Evolutionary conservation across 257 asterid species (phyloP).

Genomic region (Verbena officinalis): DNA sequence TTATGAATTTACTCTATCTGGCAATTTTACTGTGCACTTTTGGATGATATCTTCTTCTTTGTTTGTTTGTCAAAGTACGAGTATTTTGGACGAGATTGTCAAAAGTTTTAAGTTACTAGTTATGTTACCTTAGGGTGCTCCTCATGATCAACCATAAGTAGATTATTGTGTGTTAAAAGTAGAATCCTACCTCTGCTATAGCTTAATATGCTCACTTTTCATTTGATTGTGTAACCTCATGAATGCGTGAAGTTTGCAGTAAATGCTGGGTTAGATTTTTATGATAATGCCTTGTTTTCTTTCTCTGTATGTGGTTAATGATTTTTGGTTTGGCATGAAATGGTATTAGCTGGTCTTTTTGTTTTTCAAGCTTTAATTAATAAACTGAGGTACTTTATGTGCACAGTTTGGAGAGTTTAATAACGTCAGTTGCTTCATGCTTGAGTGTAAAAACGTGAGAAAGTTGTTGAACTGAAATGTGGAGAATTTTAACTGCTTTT

Average conservation of each 20-base stretch:
- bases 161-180: constrained; percentile 14
- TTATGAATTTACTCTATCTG: constrained; percentile 2
- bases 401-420: not conserved
- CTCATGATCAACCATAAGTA: not conserved
- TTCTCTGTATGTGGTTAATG: constrained; percentile 17
- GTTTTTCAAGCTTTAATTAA: constrained; percentile 2
- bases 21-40: not conserved
- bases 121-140: not conserved
- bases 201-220: not conserved
- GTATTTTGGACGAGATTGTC: not conserved
- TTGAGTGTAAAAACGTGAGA: constrained; percentile 5
- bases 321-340: constrained; percentile 12
- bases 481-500: constrained; percentile 11
- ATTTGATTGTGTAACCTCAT: constrained; percentile 6
- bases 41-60: too few species aligned
- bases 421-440: not conserved
- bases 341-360: not conserved
- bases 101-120: not conserved
- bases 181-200: constrained; percentile 6
- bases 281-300: constrained; percentile 5
- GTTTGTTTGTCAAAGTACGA: not conserved
- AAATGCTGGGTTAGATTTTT: constrained; percentile 13
- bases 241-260: constrained; percentile 10
- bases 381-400: constrained; percentile 17
- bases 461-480: constrained; percentile 9